Evolutionary conservation across 1,284 basidiomycete species (phyloP).

Genomic region (Stereum hirsutum): DNA sequence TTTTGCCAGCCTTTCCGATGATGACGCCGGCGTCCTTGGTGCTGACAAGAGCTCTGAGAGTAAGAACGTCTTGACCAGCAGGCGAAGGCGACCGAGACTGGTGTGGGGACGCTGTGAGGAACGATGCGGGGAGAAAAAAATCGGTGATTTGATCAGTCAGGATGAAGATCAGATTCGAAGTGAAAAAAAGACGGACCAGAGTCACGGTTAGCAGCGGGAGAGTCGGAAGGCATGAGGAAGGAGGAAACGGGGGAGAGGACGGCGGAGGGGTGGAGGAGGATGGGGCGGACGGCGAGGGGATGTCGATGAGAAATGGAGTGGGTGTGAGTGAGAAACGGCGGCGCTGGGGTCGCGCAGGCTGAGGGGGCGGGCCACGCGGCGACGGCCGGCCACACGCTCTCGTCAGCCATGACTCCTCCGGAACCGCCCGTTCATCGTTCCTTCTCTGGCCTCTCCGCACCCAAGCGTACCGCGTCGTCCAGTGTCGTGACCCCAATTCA

Average conservation of each 20-base stretch:
- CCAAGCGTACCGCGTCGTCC: too few species aligned
- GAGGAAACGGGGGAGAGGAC: slow-evolving; percentile 20
- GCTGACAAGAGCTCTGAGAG: slow-evolving; percentile 87
- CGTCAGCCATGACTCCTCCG: too few species aligned
- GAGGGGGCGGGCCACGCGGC: slow-evolving; percentile 10
- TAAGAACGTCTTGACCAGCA: slow-evolving; percentile 59
- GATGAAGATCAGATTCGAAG: slow-evolving; percentile 7
- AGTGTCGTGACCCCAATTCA: too few species aligned
- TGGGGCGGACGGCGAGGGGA: slow-evolving; percentile 13
- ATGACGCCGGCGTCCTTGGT: slow-evolving; percentile 97
- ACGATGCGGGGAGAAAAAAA: slow-evolving; percentile 7
- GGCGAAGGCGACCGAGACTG: slow-evolving; percentile 64
- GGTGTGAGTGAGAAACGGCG: slow-evolving; percentile 21
- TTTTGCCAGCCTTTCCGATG: slow-evolving; percentile 94
- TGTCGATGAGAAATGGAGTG: too few species aligned
- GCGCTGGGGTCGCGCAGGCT: slow-evolving; percentile 18
- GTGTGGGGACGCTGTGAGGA: slow-evolving; percentile 27
- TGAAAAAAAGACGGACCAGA: slow-evolving; percentile 30
- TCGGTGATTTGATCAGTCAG: slow-evolving; percentile 3
- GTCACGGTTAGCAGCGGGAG: slow-evolving; percentile 35
- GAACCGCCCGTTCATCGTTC: too few species aligned
- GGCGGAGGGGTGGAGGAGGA: slow-evolving; percentile 19
- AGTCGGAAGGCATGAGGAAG: slow-evolving; percentile 53
- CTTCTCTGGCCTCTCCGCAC: too few species aligned
- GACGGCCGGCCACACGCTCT: too few species aligned